Evolutionary conservation across 1,284 basidiomycete species (phyloP).

Genomic region (Malassezia dermatis): DNA sequence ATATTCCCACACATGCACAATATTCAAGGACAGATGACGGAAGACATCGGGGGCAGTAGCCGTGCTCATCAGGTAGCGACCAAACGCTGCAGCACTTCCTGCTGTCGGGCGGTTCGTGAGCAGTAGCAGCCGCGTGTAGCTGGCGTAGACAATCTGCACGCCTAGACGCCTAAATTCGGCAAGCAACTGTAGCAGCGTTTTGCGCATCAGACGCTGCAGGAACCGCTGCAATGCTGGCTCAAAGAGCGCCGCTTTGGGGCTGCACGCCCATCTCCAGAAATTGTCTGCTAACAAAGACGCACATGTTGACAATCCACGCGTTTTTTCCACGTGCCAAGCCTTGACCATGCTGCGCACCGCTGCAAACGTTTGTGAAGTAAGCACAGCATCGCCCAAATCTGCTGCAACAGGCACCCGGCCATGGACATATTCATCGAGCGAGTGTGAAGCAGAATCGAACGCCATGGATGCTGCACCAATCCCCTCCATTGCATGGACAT

Average conservation of each 20-base stretch:
- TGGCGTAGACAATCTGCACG: slow-evolving; percentile 86
- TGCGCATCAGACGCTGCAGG: slow-evolving; percentile 89
- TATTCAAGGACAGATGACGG: slow-evolving; percentile 77
- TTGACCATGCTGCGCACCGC: slow-evolving; percentile 82
- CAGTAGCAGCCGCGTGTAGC: slow-evolving; percentile 79
- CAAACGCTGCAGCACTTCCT: slow-evolving; percentile 86
- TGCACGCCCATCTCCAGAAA: slow-evolving; percentile 96
- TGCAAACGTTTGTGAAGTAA: slow-evolving; percentile 79
- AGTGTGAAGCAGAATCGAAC: slow-evolving; percentile 76
- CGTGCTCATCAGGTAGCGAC: slow-evolving; percentile 80
- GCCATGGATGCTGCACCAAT: slow-evolving; percentile 63
- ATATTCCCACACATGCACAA: slow-evolving; percentile 86
- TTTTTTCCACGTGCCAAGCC: slow-evolving; percentile 74
- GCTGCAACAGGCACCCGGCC: slow-evolving; percentile 58
- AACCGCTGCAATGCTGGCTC: slow-evolving; percentile 90
- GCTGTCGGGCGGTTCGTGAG: slow-evolving; percentile 86
- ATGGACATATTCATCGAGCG: slow-evolving; percentile 76
- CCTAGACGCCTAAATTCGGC: slow-evolving; percentile 94
- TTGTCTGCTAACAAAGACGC: slow-evolving; percentile 59
- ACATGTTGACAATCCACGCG: slow-evolving; percentile 57
- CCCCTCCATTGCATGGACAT: slow-evolving; percentile 94
- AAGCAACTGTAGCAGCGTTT: slow-evolving; percentile 90
- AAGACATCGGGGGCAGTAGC: slow-evolving; percentile 91
- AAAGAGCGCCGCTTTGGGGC: slow-evolving; percentile 71
- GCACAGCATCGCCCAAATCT: slow-evolving; percentile 71